Evolutionary conservation across 1,284 basidiomycete genomes (phyloP).

Genomic region (Anthracocystis walkeri): DNA sequence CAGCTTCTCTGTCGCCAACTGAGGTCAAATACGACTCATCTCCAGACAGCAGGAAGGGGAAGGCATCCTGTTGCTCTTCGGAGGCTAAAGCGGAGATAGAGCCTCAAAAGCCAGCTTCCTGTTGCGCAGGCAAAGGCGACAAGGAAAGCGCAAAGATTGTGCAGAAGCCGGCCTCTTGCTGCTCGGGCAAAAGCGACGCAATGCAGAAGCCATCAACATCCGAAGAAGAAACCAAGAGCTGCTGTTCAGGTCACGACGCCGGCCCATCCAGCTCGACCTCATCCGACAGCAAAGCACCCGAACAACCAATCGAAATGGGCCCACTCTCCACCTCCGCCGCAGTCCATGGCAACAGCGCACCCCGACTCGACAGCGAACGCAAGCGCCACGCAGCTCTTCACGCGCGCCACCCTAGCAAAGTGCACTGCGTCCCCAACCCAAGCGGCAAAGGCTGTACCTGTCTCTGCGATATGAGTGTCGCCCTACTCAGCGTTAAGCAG

Average conservation of each 20-base stretch:
- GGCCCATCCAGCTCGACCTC: background rate
- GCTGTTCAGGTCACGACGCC: slow-evolving; percentile 22
- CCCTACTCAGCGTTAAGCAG: slow-evolving; percentile 60
- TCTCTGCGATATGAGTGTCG: slow-evolving; percentile 62
- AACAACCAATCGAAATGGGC: slow-evolving; percentile 17
- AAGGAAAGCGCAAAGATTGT: background rate
- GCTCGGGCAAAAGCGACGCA: slow-evolving; percentile 5
- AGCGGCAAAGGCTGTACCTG: slow-evolving; percentile 66
- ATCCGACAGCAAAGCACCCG: background rate
- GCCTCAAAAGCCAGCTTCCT: slow-evolving; percentile 1
- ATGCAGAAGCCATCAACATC: background rate
- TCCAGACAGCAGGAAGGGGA: background rate
- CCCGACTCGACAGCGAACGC: slow-evolving; percentile 13
- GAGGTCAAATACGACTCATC: background rate
- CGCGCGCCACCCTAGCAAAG: slow-evolving; percentile 49
- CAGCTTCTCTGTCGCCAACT: background rate
- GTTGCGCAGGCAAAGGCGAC: slow-evolving; percentile 14
- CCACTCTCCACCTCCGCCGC: slow-evolving; percentile 38
- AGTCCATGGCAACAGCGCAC: slow-evolving; percentile 3
- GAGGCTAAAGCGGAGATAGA: background rate
- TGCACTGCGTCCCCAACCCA: slow-evolving; percentile 68
- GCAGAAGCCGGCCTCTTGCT: slow-evolving; percentile 9
- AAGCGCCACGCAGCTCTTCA: slow-evolving; percentile 22
- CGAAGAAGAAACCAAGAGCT: slow-evolving; percentile 18
- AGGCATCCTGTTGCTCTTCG: slow-evolving; percentile 27